These are phyloP conservation scores for Phytophthora sojae DNA, from an alignment of 352 stramenopile genomes.

Conservation along the genomic window DNA sequence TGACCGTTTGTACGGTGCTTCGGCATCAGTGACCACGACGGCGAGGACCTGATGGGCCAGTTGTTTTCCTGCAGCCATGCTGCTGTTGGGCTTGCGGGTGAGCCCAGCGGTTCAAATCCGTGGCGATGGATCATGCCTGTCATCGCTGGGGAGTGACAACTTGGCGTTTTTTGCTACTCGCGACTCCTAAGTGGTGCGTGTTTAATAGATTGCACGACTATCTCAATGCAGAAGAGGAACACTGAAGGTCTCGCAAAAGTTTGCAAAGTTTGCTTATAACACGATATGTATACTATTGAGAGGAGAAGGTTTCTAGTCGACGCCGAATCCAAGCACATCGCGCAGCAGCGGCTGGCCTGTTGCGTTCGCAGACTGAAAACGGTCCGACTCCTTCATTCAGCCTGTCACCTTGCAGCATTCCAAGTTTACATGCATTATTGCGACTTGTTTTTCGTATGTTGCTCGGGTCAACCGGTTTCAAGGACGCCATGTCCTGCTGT, in stretches of 20 bases:
- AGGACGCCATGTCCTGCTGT: background rate
- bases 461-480: too few species aligned
- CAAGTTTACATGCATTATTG: too few species aligned
- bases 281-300: too few species aligned
- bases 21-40: background rate
- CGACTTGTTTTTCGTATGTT: too few species aligned
- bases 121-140: constrained; percentile 26
- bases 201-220: background rate
- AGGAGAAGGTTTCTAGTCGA: background rate
- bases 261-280: too few species aligned
- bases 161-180: constrained; percentile 4
- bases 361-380: background rate
- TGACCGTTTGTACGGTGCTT: constrained; percentile 15
- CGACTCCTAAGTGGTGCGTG: background rate
- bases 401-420: background rate
- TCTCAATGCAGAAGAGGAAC: background rate
- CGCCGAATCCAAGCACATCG: background rate
- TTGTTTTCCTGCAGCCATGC: constrained; percentile 25
- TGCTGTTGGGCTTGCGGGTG: constrained; percentile 16
- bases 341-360: background rate
- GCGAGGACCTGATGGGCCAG: constrained; percentile 13
- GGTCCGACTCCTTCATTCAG: too few species aligned
- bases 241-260: background rate
- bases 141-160: constrained; percentile 7
- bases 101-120: constrained; percentile 22